Conservation (phyloP, 257 asterid species). For the Nicotiana otophora region DNA sequence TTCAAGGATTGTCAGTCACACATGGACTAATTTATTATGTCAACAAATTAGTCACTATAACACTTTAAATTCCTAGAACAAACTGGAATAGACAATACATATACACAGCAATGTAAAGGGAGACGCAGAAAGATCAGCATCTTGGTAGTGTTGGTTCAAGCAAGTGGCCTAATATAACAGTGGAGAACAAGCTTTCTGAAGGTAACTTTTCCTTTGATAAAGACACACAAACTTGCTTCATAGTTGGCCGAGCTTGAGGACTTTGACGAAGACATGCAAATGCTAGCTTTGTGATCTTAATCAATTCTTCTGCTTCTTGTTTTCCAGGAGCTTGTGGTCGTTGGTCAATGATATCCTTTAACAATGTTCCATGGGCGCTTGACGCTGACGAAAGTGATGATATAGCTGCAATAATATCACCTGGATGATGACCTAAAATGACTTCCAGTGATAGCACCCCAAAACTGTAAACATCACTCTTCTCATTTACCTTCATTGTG, state of each 20-base stretch:
- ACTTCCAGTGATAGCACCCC: slow-evolving; percentile 29
- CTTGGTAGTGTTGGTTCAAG: neutral
- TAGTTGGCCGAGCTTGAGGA: slow-evolving; percentile 28
- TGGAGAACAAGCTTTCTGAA: neutral
- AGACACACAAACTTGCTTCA: slow-evolving; percentile 18
- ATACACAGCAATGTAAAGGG: neutral
- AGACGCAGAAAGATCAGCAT: neutral
- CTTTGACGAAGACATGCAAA: slow-evolving; percentile 15
- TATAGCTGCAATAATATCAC: slow-evolving; percentile 11
- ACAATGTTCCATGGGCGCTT: neutral
- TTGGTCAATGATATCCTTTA: slow-evolving; percentile 21
- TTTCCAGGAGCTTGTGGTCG: slow-evolving; percentile 18
- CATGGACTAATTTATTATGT: neutral
- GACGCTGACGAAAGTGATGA: neutral
- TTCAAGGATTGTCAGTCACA: neutral
- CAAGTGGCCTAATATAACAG: slow-evolving; percentile 13
- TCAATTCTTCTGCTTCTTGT: slow-evolving; percentile 18
- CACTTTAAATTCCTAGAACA: neutral
- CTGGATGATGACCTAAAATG: slow-evolving; percentile 37
- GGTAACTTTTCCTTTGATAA: slow-evolving; percentile 13
- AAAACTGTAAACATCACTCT: slow-evolving; percentile 32
- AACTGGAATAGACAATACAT: no score
- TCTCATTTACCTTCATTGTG: slow-evolving; percentile 26
- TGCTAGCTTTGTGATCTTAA: slow-evolving; percentile 13
- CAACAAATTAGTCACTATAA: neutral